A percentile compares a stretch with the other conserved stretches of the same genome.
phyloP scores from a whole-genome alignment of 164 flowering plant species.

The Aristolochia fimbriata region DNA sequence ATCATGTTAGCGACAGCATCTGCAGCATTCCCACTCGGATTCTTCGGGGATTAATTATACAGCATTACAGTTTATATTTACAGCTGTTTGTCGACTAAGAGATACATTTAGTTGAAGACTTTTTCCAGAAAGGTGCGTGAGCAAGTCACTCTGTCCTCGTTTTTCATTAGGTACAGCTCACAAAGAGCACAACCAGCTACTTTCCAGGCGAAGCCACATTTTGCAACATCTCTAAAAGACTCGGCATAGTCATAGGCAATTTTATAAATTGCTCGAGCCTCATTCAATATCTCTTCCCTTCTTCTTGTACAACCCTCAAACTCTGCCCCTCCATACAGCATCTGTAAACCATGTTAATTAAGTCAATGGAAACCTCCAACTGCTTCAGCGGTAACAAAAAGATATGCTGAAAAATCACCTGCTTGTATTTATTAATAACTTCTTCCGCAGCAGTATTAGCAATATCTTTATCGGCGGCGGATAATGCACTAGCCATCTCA shows the following conservation, averaged over 20 bases:
- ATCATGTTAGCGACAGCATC: too few species aligned
- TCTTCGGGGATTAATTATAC: too few species aligned
- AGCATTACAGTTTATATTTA: too few species aligned
- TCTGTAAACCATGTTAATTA: constrained; percentile 35
- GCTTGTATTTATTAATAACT: constrained; percentile 43
- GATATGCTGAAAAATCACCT: constrained; percentile 18
- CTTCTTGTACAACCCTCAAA: constrained; percentile 34
- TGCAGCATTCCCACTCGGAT: too few species aligned
- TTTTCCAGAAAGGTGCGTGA: constrained; percentile 30
- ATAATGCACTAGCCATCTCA: constrained; percentile 50
- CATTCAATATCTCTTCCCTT: too few species aligned
- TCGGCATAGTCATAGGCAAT: too few species aligned
- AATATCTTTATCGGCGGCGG: constrained; percentile 1
- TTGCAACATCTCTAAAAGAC: neutral
- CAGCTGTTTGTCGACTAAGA: too few species aligned
- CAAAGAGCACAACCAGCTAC: constrained; percentile 74
- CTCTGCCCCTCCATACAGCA: constrained; percentile 42
- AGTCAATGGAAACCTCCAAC: too few species aligned
- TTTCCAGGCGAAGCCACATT: constrained; percentile 60
- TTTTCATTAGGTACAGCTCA: constrained; percentile 16
- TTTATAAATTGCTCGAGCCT: too few species aligned
- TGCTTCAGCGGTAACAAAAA: neutral
- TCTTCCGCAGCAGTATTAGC: constrained; percentile 28
- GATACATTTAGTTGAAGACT: constrained; percentile 10
- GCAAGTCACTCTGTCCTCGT: constrained; percentile 20